These are phyloP conservation scores for Fusarium pilosicola DNA, from an alignment of 2,329 filamentous ascomycete species.

Conservation along the genomic window DNA sequence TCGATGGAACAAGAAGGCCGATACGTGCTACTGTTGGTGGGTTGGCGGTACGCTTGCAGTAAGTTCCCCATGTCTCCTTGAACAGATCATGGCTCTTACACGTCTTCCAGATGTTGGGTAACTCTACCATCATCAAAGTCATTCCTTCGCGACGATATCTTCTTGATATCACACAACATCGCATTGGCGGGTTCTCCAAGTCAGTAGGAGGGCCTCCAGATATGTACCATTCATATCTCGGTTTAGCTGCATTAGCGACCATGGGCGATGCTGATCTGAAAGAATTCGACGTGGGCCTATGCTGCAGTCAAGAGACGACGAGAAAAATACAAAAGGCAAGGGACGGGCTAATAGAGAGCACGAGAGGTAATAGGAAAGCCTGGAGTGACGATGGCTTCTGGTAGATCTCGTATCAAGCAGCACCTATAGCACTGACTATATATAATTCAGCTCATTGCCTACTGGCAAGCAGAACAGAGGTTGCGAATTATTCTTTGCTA, in stretches of 20 bases:
- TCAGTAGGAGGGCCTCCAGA: slow-evolving; percentile 74
- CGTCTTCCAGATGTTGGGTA: slow-evolving; percentile 64
- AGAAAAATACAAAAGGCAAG: slow-evolving; percentile 61
- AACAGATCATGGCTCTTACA: neutral
- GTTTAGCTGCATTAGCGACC: slow-evolving; percentile 80
- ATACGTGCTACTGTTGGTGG: slow-evolving; percentile 98
- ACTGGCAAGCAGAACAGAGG: too few relatives aligned
- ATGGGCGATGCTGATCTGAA: slow-evolving; percentile 77
- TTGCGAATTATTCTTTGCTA: too few relatives aligned
- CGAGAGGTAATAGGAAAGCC: neutral
- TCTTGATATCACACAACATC: slow-evolving; percentile 85
- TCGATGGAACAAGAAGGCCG: slow-evolving; percentile 87
- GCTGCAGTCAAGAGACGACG: slow-evolving; percentile 72
- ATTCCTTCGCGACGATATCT: slow-evolving; percentile 78
- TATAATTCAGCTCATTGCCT: neutral
- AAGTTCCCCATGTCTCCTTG: slow-evolving; percentile 9
- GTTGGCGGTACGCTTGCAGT: slow-evolving; percentile 71
- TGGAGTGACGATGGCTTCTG: slow-evolving; percentile 41
- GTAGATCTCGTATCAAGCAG: neutral
- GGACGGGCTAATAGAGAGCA: slow-evolving; percentile 47
- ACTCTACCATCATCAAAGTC: slow-evolving; percentile 66
- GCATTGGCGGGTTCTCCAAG: slow-evolving; percentile 86
- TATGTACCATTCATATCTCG: slow-evolving; percentile 90
- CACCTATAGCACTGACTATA: neutral
- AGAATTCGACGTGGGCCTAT: slow-evolving; percentile 78